Percentiles rank a stretch among this genome's conserved stretches.
These are phyloP conservation scores for Phytopythium montanum DNA, from an alignment of 352 stramenopile species.

Conservation along the genomic window DNA sequence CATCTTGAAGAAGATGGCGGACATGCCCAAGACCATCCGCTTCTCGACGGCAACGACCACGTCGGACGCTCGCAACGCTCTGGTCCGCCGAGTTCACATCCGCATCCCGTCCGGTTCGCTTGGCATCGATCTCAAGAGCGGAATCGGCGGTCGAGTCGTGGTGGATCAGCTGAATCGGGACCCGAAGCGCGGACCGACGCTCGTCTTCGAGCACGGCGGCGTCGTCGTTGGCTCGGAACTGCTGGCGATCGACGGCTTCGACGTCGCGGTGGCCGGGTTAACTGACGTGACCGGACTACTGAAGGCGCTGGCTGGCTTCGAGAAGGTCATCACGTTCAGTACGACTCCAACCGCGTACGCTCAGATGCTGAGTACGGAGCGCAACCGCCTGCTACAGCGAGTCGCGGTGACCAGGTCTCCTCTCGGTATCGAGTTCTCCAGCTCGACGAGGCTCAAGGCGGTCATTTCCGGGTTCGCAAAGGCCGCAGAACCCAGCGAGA, in stretches of 20 bases:
- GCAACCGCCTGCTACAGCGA: conserved; percentile 9
- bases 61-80: conserved; percentile 11
- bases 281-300: conserved; percentile 33
- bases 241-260: conserved; percentile 46
- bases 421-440: conserved; percentile 33
- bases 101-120: conserved; percentile 39
- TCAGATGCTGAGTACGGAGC: conserved; percentile 20
- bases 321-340: conserved; percentile 62
- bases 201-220: conserved; percentile 38
- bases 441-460: conserved; percentile 8
- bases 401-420: conserved; percentile 20
- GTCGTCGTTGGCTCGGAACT: conserved; percentile 47
- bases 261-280: conserved; percentile 32
- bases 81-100: conserved; percentile 28
- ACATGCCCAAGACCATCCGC: conserved; percentile 31
- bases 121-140: conserved; percentile 50
- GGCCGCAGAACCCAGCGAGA: conserved; percentile 9
- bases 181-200: conserved; percentile 21
- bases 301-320: conserved; percentile 27
- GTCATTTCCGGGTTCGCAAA: conserved; percentile 18
- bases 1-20: conserved; percentile 44
- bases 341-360: conserved; percentile 32
- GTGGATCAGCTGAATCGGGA: conserved; percentile 44
- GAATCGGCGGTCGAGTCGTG: conserved; percentile 32
- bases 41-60: conserved; percentile 18